A percentile compares a stretch with the other conserved stretches of the same genome.
Evolutionary conservation across 2,329 filamentous ascomycete genomes (phyloP).

Genomic region (Pleurostoma richardsiae): DNA sequence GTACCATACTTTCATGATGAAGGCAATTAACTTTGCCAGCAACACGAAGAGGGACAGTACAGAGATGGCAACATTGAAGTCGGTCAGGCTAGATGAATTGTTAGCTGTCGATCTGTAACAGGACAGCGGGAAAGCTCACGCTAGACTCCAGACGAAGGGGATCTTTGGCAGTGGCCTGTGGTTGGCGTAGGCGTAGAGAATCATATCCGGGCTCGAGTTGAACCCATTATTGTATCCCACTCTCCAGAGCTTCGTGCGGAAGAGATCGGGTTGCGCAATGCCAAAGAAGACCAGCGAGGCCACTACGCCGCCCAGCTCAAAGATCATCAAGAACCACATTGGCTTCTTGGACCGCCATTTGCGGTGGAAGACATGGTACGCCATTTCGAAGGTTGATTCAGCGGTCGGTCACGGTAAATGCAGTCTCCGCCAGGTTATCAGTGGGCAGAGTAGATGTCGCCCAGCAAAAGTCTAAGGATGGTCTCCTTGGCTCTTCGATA

Average conservation of each 20-base stretch:
- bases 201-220: constrained; percentile 67
- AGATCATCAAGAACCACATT: constrained; percentile 58
- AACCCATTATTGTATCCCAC: constrained; percentile 66
- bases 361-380: constrained; percentile 53
- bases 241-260: constrained; percentile 67
- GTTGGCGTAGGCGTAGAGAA: constrained; percentile 71
- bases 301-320: constrained; percentile 63
- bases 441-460: no score
- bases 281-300: constrained; percentile 65
- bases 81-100: constrained; percentile 54
- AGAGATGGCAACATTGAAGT: constrained; percentile 72
- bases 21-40: constrained; percentile 63
- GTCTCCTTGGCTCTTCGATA: no score
- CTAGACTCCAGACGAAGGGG: constrained; percentile 68
- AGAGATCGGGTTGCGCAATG: constrained; percentile 68
- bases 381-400: not conserved
- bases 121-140: constrained; percentile 46
- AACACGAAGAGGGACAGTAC: constrained; percentile 73
- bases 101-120: constrained; percentile 2
- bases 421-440: no score
- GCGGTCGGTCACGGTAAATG: no score
- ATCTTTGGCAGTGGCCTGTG: constrained; percentile 55
- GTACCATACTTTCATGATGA: constrained; percentile 66
- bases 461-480: no score
- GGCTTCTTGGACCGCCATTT: constrained; percentile 52